Evolutionary conservation across 2,329 filamentous ascomycete species (phyloP).

Genomic region (Colletotrichum tabaci): DNA sequence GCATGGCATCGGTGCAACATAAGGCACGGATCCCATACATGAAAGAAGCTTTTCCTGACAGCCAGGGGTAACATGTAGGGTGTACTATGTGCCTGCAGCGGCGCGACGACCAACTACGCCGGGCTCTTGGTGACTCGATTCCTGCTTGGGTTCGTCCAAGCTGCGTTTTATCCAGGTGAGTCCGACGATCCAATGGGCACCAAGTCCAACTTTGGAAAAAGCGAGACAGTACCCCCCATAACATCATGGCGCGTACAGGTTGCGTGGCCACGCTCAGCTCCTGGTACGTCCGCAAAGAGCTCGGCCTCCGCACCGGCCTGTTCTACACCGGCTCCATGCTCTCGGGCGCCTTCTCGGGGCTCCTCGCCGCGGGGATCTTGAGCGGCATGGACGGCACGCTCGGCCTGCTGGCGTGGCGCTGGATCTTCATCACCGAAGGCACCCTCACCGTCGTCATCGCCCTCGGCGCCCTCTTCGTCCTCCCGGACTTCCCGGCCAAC

Average conservation of each 20-base stretch:
- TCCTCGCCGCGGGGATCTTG: conserved; percentile 44
- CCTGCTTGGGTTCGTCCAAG: conserved; percentile 39
- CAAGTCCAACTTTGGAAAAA: no score
- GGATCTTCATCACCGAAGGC: conserved; percentile 63
- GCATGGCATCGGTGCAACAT: conserved; percentile 29
- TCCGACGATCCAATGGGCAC: background rate
- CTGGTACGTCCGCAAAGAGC: conserved; percentile 38
- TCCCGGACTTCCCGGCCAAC: conserved; percentile 51
- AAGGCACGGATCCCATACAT: background rate
- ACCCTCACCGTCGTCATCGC: conserved; percentile 59
- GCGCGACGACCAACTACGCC: conserved; percentile 23
- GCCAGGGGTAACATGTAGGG: conserved; percentile 6
- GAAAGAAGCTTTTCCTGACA: conserved; percentile 1
- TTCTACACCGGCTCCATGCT: conserved; percentile 44
- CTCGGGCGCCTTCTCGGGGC: conserved; percentile 45
- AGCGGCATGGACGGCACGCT: conserved; percentile 36
- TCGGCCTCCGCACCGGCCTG: conserved; percentile 34
- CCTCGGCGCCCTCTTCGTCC: conserved; percentile 49
- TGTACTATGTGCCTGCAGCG: conserved; percentile 39
- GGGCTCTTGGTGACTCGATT: conserved; percentile 38
- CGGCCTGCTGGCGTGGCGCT: conserved; percentile 61
- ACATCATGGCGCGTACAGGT: background rate
- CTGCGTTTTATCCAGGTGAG: conserved; percentile 50
- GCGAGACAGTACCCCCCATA: background rate
- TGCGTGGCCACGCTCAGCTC: conserved; percentile 36